Percentiles rank a stretch among this genome's conserved stretches.
Conservation (phyloP, 2,329 filamentous ascomycete genomes). For the Penicillium paneum region DNA sequence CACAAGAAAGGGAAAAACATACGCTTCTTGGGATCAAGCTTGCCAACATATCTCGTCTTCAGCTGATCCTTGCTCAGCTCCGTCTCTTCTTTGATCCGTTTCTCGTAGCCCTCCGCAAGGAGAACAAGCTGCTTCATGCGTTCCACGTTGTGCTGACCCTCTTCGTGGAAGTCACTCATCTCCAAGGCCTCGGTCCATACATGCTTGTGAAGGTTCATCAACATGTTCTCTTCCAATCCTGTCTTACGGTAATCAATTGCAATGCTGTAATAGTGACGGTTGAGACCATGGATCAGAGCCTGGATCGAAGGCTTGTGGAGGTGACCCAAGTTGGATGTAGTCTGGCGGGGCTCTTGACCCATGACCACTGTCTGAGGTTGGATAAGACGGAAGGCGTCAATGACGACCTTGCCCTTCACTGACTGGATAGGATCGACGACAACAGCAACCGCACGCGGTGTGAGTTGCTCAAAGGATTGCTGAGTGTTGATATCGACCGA, state of each 20-base stretch:
- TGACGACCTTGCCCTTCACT: conserved; percentile 99
- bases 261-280: conserved; percentile 99
- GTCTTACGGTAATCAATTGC: conserved; percentile 98
- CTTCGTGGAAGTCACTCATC: conserved; percentile 91
- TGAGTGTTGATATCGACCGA: conserved; percentile 99
- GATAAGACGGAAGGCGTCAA: conserved; percentile 97
- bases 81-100: conserved; percentile 97
- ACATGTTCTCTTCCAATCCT: conserved; percentile 96
- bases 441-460: conserved; percentile 91
- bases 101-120: conserved; percentile 94
- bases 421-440: conserved; percentile 99
- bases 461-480: conserved; percentile 99
- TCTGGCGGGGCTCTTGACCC: conserved; percentile 95
- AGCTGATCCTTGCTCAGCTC: conserved; percentile 95
- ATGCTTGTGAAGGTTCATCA: conserved; percentile 99
- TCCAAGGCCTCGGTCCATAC: conserved; percentile 97
- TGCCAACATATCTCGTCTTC: conserved; percentile 98
- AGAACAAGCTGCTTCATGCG: conserved; percentile 81
- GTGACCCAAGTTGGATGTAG: conserved; percentile 94
- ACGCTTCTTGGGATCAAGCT: conserved; percentile 98
- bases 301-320: conserved; percentile 99
- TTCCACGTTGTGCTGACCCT: conserved; percentile 82
- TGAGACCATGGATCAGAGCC: conserved; percentile 94
- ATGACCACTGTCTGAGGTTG: conserved; percentile 97
- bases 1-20: conserved; percentile 30